Percentiles rank a stretch among this genome's conserved stretches.
phyloP scores from a whole-genome alignment of 192 early-diverging fungal species.

The Umbelopsis sp. region DNA sequence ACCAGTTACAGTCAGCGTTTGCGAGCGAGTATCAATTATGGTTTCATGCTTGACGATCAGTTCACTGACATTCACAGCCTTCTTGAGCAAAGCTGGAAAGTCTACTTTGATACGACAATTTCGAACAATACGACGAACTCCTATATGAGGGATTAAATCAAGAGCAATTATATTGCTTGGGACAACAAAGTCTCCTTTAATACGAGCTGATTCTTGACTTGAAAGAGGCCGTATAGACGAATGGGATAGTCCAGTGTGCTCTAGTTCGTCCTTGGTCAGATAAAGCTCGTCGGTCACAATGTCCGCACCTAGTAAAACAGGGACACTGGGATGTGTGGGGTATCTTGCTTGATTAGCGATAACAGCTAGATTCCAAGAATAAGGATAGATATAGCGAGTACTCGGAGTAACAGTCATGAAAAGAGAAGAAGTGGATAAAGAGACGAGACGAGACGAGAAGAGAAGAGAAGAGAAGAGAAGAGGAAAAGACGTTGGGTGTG shows the following conservation, averaged over 20 bases:
- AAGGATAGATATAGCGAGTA: constrained; percentile 11
- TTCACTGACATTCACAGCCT: constrained; percentile 11
- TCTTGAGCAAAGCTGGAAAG: constrained; percentile 15
- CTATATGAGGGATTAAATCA: constrained; percentile 11
- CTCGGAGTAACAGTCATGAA: constrained; percentile 14
- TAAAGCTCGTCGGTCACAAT: constrained; percentile 16
- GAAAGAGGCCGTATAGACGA: not conserved
- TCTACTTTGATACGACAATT: constrained; percentile 15
- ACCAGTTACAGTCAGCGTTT: not conserved
- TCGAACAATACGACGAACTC: constrained; percentile 9
- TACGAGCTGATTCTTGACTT: not conserved
- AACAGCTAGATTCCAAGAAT: constrained; percentile 17
- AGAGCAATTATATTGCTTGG: not conserved
- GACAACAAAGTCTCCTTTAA: not conserved
- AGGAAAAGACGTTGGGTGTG: not conserved
- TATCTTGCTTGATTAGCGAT: constrained; percentile 20
- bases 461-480: not conserved
- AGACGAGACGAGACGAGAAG: not conserved
- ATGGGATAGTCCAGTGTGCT: not conserved
- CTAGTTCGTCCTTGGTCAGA: not conserved
- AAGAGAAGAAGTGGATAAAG: not conserved
- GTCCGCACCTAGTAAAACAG: constrained; percentile 21
- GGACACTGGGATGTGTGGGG: constrained; percentile 12
- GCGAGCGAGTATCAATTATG: constrained; percentile 9
- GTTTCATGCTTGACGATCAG: constrained; percentile 16